phyloP scores from a whole-genome alignment of 805 yeast species.

The Millerozyma miso region DNA sequence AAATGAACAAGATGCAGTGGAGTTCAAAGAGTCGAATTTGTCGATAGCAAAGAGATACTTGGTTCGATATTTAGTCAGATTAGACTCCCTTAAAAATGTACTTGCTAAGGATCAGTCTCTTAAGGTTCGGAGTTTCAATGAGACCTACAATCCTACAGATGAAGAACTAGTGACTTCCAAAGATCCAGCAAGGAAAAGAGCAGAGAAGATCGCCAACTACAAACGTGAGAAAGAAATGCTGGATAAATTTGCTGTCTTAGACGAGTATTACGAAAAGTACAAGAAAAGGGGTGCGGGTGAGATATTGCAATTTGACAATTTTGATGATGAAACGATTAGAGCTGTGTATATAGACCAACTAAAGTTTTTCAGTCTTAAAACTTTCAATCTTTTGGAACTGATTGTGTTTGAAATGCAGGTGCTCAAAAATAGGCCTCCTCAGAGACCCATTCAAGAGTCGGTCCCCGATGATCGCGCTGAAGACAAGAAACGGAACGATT shows the following conservation, averaged over 20 bases:
- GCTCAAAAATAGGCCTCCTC: slow-evolving; percentile 40
- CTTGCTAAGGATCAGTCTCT: slow-evolving; percentile 33
- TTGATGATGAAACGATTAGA: slow-evolving; percentile 66
- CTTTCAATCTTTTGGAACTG: slow-evolving; percentile 56
- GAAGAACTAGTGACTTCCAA: slow-evolving; percentile 24
- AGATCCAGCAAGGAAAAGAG: slow-evolving; percentile 50
- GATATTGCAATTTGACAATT: slow-evolving; percentile 20
- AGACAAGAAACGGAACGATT: slow-evolving; percentile 16
- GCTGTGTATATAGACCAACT: slow-evolving; percentile 54
- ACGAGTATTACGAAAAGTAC: slow-evolving; percentile 15
- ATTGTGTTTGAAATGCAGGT: slow-evolving; percentile 64
- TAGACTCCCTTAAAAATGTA: slow-evolving; percentile 40
- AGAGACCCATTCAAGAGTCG: background rate
- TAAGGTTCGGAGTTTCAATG: slow-evolving; percentile 38
- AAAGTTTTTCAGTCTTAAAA: slow-evolving; percentile 44
- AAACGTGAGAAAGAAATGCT: slow-evolving; percentile 55
- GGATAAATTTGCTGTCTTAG: slow-evolving; percentile 38
- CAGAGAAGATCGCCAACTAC: slow-evolving; percentile 67
- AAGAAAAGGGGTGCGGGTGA: slow-evolving; percentile 9
- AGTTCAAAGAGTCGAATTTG: slow-evolving; percentile 24
- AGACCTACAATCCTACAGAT: slow-evolving; percentile 37
- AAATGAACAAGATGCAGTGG: slow-evolving; percentile 14
- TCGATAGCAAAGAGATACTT: slow-evolving; percentile 35
- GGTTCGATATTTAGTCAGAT: slow-evolving; percentile 39
- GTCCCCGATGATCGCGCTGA: slow-evolving; percentile 2